Base-by-base conservation (phyloP, 2,329 filamentous ascomycete species). In the Parastagonospora nodorum region DNA sequence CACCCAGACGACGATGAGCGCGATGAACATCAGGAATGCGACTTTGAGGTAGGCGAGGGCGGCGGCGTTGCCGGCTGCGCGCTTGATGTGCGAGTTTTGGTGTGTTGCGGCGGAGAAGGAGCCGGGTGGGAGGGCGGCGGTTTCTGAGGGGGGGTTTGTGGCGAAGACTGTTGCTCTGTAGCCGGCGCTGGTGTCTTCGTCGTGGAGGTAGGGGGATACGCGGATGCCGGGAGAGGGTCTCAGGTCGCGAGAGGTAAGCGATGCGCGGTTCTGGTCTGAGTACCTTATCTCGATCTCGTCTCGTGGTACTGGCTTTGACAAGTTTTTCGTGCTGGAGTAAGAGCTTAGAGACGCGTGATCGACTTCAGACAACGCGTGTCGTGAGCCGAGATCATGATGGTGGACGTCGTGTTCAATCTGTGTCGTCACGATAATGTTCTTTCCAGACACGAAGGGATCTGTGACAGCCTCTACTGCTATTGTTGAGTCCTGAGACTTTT, bases 1-100 rank as follows among this genome's bases (percentile, higher is more conserved):
- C 0, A 92, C 84, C 88, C 88, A 90, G 5, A 88, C 89, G 24
- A 90, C 81, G 43, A 89, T 77, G 51, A 90, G 80, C 0, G 87
- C 87, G 1, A 84, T 79, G 72, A 90, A 90, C 78, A 90, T 89
- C 8, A 90, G 78, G 27, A 89, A 77, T 0, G 88, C 82, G 40
- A 87, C 88, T 61, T 88, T 88, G 48, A 86, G 84, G 67, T 90
- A 90, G 1, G 83, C 81, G 84, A 84, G 87, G 1, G 86, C 83
- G 2, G 86, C 86, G 3, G 49, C 59, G 31, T 80, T 86, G 1
- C 53, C 51, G n/a, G 53, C 53, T 7, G 41, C 42, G 12, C 39
- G 44, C 30, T 50, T 45, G 11, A 36, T 49, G 28, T 38, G 46
- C 2, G 40, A 32, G 15, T 36, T 27, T 8, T n/a, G 35, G 24